phyloP scores from a whole-genome alignment of 2,329 filamentous ascomycete species.

The Ascochyta pisi region DNA sequence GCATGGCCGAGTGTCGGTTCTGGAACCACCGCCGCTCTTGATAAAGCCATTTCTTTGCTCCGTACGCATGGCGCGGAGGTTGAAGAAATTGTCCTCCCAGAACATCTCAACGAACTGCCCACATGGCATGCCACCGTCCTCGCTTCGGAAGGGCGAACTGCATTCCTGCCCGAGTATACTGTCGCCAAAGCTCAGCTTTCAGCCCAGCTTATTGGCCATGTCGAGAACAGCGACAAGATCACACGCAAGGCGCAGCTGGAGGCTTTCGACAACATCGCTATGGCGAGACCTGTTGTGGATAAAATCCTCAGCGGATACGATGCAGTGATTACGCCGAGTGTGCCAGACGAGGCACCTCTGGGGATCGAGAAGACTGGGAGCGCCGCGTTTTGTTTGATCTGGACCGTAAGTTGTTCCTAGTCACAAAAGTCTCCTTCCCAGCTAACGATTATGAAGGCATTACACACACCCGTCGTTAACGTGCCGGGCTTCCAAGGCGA shows the following conservation, averaged over 20 bases:
- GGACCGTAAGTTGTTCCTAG: conserved; percentile 49
- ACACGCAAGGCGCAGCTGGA: conserved; percentile 59
- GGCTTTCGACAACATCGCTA: conserved; percentile 63
- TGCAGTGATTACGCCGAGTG: conserved; percentile 65
- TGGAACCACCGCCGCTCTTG: conserved; percentile 47
- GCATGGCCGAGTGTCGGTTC: conserved; percentile 56
- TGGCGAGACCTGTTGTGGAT: conserved; percentile 63
- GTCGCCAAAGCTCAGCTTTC: conserved; percentile 57
- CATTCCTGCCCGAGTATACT: conserved; percentile 63
- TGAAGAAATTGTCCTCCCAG: conserved; percentile 62
- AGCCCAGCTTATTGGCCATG: conserved; percentile 55
- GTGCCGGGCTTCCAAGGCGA: conserved; percentile 67
- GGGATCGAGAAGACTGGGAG: conserved; percentile 63
- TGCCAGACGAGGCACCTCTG: conserved; percentile 64
- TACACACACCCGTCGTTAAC: conserved; percentile 70
- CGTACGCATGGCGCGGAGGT: conserved; percentile 60
- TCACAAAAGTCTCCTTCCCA: background rate
- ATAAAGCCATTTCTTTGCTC: conserved; percentile 45
- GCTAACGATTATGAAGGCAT: conserved; percentile 23
- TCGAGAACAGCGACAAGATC: conserved; percentile 56
- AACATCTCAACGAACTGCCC: conserved; percentile 57
- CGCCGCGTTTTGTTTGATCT: conserved; percentile 59
- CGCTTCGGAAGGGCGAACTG: conserved; percentile 59
- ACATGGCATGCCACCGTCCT: conserved; percentile 63
- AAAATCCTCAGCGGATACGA: conserved; percentile 59